Evolutionary conservation across 208 protist genomes (phyloP), one percentile per base, ranked within the genome.

Genomic region (Wallacemonas sp.): DNA sequence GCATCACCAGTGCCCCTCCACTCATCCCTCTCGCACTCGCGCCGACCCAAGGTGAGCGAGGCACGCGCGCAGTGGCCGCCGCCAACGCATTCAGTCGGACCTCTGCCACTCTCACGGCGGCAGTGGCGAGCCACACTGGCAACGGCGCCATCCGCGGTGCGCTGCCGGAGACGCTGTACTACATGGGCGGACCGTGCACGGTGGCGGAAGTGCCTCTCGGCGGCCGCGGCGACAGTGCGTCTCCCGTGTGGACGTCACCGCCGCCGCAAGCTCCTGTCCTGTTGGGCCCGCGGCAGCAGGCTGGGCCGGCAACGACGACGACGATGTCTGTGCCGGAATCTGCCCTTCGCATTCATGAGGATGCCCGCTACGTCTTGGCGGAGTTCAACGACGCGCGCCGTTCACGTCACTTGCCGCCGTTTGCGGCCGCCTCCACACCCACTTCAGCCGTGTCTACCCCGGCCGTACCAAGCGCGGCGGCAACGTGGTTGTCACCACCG

Each of bases 181-280:
- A 34, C 50, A 57, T 57, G 50, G 50, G 38, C 13, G 50, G 30
- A 3, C 30, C 50, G 29, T 57, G 19, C 50, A 57, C 50, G 5
- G 21, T 57, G 12, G 50, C 50, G 13, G 50, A 57, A 32, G 45
- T 53, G 13, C 10, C 45, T 32, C 17, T 33, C 53, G 42, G 54
- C 54, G 54, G 36, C 33, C 24, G 34, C 44, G 24, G 0, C 24
- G 13, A 13, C 19, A 34, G 32, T 12, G 29, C 45, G 0, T 34
- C 66, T 3, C 66, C 57, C 1, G 36, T 37, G 4, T 34, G 55
- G 2, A 33, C 45, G 3, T 34, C 57, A 12, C 34, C 58, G 12
- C 10, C 66, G 1, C 21, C 37, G 5, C 19, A 53, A 9, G 37
- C 60, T 0, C 21, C 27, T 13, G 19, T 27, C n/a, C n/a, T n/a